Evolutionary conservation across 73 alveolate species (phyloP), one percentile per base, ranked within the genome.

Genomic region (Durusdinium trenchii): DNA sequence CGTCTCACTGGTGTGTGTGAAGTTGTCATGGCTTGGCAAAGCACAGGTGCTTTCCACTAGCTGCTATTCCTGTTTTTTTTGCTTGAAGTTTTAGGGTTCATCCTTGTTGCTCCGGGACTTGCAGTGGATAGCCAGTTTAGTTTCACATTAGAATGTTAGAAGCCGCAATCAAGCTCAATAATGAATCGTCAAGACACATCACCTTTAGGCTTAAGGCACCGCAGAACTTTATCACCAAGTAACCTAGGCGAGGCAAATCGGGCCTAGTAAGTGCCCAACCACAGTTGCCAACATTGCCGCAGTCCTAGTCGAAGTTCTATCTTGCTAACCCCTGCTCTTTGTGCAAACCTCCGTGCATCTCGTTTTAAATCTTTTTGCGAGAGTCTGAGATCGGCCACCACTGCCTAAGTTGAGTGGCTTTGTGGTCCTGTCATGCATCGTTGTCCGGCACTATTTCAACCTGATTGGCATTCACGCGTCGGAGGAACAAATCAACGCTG

Each of bases 401-500:
- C 45, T 2, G 92, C 61, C 14, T 9, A 30, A 9, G n/a, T 46
- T 43, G 92, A 32, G 28, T 9, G 7, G 92, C 69, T 48, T 46
- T 26, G 67, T 45, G 48, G 23, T 28, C 32, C 40, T 1, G 81
- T 45, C 35, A 67, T 87, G 82, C 82, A 43, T 91, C 98, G 35
- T 91, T 43, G 43, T 91, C 98, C 14, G 98, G 98, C 62, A 91
- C 98, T 7, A 75, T 50, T 45, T 75, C 93, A 18, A 93, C 98
- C 50, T 93, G 98, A 45, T 75, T 75, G 45, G 91, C 92, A 54
- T 93, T 93, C 35, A 96, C 87, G 42, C 99, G 99, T 57, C 85
- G 93, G n/a, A 97, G 94, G 99, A 87, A 83, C 95, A 97, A 54
- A 85, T 89, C 86, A 48, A 92, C 99, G 57, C 94, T 97, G 46